These are phyloP conservation scores for Ogataea minuta DNA, from an alignment of 805 yeast species.

Conservation along the genomic window DNA sequence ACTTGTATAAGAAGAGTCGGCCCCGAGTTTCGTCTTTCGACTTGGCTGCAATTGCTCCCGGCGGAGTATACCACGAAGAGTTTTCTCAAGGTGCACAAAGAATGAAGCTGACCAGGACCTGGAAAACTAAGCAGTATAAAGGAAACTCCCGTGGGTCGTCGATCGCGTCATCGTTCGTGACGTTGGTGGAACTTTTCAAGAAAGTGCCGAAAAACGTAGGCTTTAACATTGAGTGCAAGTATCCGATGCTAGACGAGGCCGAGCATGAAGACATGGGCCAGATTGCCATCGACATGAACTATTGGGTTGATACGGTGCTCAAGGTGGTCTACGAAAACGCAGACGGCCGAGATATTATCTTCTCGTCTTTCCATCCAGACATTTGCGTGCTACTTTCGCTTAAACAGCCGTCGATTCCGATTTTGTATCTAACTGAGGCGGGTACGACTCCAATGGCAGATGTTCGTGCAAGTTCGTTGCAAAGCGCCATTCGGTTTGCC, in stretches of 20 bases:
- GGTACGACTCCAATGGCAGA: slow-evolving; percentile 90
- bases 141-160: slow-evolving; percentile 90
- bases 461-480: slow-evolving; percentile 80
- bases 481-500: slow-evolving; percentile 88
- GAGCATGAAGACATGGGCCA: slow-evolving; percentile 86
- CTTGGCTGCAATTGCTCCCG: slow-evolving; percentile 6
- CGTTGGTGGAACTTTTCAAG: slow-evolving; percentile 77
- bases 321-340: slow-evolving; percentile 75
- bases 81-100: slow-evolving; percentile 47
- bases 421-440: slow-evolving; percentile 82
- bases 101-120: slow-evolving; percentile 86
- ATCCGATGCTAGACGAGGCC: slow-evolving; percentile 94
- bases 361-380: slow-evolving; percentile 94
- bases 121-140: slow-evolving; percentile 80
- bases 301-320: slow-evolving; percentile 85
- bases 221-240: slow-evolving; percentile 90
- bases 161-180: slow-evolving; percentile 89
- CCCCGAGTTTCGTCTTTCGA: slow-evolving; percentile 39
- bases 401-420: slow-evolving; percentile 93
- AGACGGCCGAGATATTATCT: slow-evolving; percentile 78
- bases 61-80: slow-evolving; percentile 26
- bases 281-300: slow-evolving; percentile 76
- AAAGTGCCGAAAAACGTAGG: slow-evolving; percentile 84
- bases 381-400: slow-evolving; percentile 79
- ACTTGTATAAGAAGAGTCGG: slow-evolving; percentile 27